Conservation (phyloP, 495 filamentous ascomycete species). For the Peziza echinospora region DNA sequence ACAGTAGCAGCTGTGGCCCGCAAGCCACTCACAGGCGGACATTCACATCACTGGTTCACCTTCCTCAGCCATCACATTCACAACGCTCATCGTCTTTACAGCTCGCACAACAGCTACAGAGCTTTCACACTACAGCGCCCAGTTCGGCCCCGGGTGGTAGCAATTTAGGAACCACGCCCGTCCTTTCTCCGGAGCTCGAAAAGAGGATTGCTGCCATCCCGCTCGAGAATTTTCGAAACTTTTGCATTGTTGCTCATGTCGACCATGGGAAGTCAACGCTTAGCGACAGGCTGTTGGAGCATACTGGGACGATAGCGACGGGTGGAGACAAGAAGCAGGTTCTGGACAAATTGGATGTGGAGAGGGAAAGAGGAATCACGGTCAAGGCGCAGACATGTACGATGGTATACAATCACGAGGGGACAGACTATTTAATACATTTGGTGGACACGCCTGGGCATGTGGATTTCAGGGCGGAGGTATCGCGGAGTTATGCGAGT, state of each 20-base stretch:
- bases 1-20: background rate
- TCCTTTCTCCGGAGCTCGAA: constrained; percentile 39
- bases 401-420: constrained; percentile 79
- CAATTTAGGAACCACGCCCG: constrained; percentile 19
- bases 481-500: constrained; percentile 79
- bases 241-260: constrained; percentile 97
- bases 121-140: constrained; percentile 11
- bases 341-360: constrained; percentile 89
- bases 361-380: constrained; percentile 86
- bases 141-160: constrained; percentile 2
- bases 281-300: constrained; percentile 72
- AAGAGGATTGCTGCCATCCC: constrained; percentile 68
- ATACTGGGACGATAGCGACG: constrained; percentile 78
- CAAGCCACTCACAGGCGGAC: background rate
- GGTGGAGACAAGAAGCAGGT: constrained; percentile 75
- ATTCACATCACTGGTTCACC: background rate
- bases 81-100: background rate
- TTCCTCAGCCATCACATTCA: background rate
- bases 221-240: constrained; percentile 79
- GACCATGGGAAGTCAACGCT: constrained; percentile 97
- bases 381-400: constrained; percentile 97
- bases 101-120: background rate
- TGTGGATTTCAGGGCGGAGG: constrained; percentile 92
- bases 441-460: constrained; percentile 93
- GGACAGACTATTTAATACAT: constrained; percentile 78